These are phyloP conservation scores for Vitis labrusca DNA, from an alignment of 164 flowering plant genomes.

Conservation along the genomic window DNA sequence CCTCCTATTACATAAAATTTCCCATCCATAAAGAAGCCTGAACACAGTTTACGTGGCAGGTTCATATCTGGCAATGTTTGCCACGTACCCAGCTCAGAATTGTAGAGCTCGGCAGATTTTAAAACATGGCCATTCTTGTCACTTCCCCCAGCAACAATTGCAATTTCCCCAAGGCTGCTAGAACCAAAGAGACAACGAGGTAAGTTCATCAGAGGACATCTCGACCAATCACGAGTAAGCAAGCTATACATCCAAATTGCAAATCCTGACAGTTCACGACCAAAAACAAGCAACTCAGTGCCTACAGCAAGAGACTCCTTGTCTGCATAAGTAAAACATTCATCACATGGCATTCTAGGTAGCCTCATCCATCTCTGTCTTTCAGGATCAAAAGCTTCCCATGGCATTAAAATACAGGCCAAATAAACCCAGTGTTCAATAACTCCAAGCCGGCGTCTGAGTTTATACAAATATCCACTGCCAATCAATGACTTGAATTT, in stretches of 20 bases:
- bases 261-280: slow-evolving; percentile 20
- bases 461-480: slow-evolving; percentile 27
- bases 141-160: slow-evolving; percentile 34
- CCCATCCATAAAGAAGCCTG: slow-evolving; percentile 37
- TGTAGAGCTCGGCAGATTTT: slow-evolving; percentile 33
- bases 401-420: slow-evolving; percentile 25
- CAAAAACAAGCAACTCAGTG: slow-evolving; percentile 30
- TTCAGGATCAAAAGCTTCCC: slow-evolving; percentile 49
- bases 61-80: slow-evolving; percentile 26
- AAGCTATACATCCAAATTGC: slow-evolving; percentile 30
- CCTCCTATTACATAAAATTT: slow-evolving; percentile 36
- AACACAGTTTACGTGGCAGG: slow-evolving; percentile 23
- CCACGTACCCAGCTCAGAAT: slow-evolving; percentile 26
- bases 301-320: slow-evolving; percentile 49
- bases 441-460: slow-evolving; percentile 29
- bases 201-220: slow-evolving; percentile 18
- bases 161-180: slow-evolving; percentile 24
- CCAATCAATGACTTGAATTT: slow-evolving; percentile 21
- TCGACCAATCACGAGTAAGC: slow-evolving; percentile 15
- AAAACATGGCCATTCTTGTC: slow-evolving; percentile 22
- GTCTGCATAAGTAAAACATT: slow-evolving; percentile 35
- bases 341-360: slow-evolving; percentile 35
- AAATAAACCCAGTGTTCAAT: slow-evolving; percentile 52
- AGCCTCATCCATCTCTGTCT: slow-evolving; percentile 39
- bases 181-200: slow-evolving; percentile 35